Evolutionary conservation across 1,284 basidiomycete species (phyloP).

Genomic region (Cryptococcus sp.): DNA sequence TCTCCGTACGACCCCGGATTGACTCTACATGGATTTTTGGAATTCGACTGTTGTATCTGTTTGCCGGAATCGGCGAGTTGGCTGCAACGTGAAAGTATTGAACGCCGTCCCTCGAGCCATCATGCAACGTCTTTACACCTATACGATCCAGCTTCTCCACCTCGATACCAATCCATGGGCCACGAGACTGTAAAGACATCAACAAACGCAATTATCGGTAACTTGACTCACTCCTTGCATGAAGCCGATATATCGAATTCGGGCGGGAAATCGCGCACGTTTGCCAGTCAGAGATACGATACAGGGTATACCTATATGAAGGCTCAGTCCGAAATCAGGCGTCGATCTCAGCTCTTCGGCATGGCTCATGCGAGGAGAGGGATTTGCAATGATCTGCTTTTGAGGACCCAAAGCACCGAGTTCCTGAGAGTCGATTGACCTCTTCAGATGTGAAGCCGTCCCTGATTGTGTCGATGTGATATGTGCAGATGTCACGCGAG

Average conservation of each 20-base stretch:
- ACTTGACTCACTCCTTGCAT: constrained; percentile 64
- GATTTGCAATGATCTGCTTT: not conserved
- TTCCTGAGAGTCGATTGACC: not conserved
- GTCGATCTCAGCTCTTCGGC: not conserved
- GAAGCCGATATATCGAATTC: constrained; percentile 83
- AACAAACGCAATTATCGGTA: not conserved
- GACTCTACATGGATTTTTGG: too few species aligned
- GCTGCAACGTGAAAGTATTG: constrained; percentile 36
- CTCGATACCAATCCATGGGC: constrained; percentile 90
- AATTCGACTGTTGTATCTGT: not conserved
- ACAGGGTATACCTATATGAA: constrained; percentile 87
- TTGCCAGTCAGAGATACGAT: constrained; percentile 71
- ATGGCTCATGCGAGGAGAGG: not conserved
- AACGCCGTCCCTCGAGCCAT: constrained; percentile 28
- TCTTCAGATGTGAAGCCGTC: not conserved
- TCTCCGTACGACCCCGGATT: too few species aligned
- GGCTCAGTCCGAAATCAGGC: constrained; percentile 61
- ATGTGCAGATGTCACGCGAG: not conserved
- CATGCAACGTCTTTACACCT: constrained; percentile 29
- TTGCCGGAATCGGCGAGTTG: not conserved
- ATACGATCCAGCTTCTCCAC: constrained; percentile 64
- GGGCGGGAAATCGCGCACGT: constrained; percentile 78
- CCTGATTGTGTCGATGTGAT: not conserved
- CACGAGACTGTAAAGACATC: constrained; percentile 44
- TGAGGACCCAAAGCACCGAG: not conserved